Evolutionary conservation across 805 yeast genomes (phyloP).

Genomic region (Kockiozyma suomiensis): DNA sequence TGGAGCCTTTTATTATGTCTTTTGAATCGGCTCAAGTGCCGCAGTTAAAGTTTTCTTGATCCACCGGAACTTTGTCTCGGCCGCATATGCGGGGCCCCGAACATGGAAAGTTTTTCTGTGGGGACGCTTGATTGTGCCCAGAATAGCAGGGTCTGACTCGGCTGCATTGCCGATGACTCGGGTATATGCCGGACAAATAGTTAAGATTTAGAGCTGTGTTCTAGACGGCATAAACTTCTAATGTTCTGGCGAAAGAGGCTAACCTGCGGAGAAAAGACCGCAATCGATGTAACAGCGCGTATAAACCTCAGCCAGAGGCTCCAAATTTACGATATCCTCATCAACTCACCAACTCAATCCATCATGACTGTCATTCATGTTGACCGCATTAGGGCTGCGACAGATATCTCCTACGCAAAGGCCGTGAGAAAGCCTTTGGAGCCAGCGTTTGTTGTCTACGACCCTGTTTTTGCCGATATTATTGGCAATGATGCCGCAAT

Average conservation of each 20-base stretch:
- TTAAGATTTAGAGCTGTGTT: too few species aligned
- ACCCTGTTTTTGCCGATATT: conserved; percentile 5
- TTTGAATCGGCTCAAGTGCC: too few species aligned
- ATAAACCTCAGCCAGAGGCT: neutral
- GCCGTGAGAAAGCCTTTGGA: neutral
- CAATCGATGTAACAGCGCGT: too few species aligned
- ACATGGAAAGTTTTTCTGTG: too few species aligned
- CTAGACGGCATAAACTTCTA: neutral
- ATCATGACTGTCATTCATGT: conserved; percentile 2
- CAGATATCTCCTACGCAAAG: conserved; percentile 20
- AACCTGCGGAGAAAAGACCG: neutral
- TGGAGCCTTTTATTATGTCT: neutral
- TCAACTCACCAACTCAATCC: neutral
- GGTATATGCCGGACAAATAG: too few species aligned
- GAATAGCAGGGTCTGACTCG: too few species aligned
- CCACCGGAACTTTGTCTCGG: too few species aligned
- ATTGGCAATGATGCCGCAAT: conserved; percentile 18
- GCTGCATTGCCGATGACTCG: too few species aligned
- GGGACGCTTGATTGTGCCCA: too few species aligned
- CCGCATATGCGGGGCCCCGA: too few species aligned
- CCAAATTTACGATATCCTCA: neutral
- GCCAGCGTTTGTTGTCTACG: conserved; percentile 25
- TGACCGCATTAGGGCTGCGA: conserved; percentile 10
- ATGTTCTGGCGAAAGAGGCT: neutral
- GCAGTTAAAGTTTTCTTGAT: too few species aligned